Evolutionary conservation across 768 basidiomycete species (phyloP).

Genomic region (Trametes sanguinea): DNA sequence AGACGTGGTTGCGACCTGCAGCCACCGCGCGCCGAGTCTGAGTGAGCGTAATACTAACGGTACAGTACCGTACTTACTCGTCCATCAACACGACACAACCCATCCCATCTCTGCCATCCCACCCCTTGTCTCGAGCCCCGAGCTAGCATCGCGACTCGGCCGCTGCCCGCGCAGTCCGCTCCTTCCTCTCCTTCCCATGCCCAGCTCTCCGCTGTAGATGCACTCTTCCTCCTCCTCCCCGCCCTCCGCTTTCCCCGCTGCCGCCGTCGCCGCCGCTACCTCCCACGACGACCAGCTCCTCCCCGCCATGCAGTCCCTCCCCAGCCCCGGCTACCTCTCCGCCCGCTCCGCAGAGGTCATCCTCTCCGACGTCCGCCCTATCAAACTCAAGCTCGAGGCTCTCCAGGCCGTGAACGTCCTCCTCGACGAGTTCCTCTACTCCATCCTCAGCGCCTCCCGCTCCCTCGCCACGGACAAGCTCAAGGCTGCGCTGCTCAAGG

Average conservation of each 20-base stretch:
- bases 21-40: background rate
- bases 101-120: too few species aligned
- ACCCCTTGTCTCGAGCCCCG: background rate
- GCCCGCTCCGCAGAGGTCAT: constrained; percentile 86
- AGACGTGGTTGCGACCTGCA: background rate
- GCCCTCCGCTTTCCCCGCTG: background rate
- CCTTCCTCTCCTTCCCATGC: constrained; percentile 9
- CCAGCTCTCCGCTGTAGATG: constrained; percentile 2
- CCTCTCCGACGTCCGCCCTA: constrained; percentile 91
- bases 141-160: background rate
- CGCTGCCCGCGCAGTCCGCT: constrained; percentile 12
- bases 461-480: constrained; percentile 76
- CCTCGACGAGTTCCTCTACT: constrained; percentile 82
- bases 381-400: constrained; percentile 78
- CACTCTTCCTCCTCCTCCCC: constrained; percentile 1
- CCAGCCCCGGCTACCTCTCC: constrained; percentile 78
- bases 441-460: constrained; percentile 62
- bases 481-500: constrained; percentile 66
- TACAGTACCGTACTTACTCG: too few species aligned
- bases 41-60: too few species aligned
- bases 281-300: background rate
- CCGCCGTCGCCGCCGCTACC: background rate
- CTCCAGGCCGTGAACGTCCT: constrained; percentile 77
- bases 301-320: constrained; percentile 11
- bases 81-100: too few species aligned